These are phyloP conservation scores for Synchytrium microbalum DNA, from an alignment of 371 early-diverging fungal species.

Conservation along the genomic window DNA sequence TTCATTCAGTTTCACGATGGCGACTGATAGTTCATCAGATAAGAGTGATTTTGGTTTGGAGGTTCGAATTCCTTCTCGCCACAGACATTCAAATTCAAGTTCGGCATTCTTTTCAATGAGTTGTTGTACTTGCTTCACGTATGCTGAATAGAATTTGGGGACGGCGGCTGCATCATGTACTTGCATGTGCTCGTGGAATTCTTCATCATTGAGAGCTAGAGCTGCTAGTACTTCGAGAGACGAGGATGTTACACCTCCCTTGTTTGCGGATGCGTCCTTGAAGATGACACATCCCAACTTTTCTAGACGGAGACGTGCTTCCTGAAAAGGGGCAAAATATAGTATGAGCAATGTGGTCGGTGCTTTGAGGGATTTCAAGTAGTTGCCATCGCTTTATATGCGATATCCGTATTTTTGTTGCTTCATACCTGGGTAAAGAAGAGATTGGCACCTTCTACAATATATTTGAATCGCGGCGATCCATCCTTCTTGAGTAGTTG, in stretches of 20 bases:
- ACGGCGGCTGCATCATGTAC: slow-evolving; percentile 44
- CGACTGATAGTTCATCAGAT: slow-evolving; percentile 83
- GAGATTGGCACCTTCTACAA: slow-evolving; percentile 97
- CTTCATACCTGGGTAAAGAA: slow-evolving; percentile 79
- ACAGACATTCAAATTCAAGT: slow-evolving; percentile 90
- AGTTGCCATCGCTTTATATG: too few relatives aligned
- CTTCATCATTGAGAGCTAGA: slow-evolving; percentile 83
- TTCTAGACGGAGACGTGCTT: slow-evolving; percentile 93
- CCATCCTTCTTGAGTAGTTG: slow-evolving; percentile 68
- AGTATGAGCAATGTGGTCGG: slow-evolving; percentile 1
- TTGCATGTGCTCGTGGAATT: slow-evolving; percentile 85
- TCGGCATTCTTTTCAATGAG: slow-evolving; percentile 91
- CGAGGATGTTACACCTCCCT: slow-evolving; percentile 96
- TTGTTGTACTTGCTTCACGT: slow-evolving; percentile 83
- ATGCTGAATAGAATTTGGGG: slow-evolving; percentile 75
- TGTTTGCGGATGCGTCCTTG: slow-evolving; percentile 98
- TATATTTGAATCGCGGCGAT: slow-evolving; percentile 86
- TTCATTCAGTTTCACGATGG: slow-evolving; percentile 87
- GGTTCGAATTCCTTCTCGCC: slow-evolving; percentile 74
- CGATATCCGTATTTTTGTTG: too few relatives aligned
- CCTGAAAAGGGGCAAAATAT: slow-evolving; percentile 28
- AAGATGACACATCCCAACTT: slow-evolving; percentile 88
- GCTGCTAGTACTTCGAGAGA: slow-evolving; percentile 93
- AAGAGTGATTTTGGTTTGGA: slow-evolving; percentile 71
- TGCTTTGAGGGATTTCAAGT: too few relatives aligned